Conservation (phyloP, 371 early-diverging fungal genomes). For the Circinella umbellata region DNA sequence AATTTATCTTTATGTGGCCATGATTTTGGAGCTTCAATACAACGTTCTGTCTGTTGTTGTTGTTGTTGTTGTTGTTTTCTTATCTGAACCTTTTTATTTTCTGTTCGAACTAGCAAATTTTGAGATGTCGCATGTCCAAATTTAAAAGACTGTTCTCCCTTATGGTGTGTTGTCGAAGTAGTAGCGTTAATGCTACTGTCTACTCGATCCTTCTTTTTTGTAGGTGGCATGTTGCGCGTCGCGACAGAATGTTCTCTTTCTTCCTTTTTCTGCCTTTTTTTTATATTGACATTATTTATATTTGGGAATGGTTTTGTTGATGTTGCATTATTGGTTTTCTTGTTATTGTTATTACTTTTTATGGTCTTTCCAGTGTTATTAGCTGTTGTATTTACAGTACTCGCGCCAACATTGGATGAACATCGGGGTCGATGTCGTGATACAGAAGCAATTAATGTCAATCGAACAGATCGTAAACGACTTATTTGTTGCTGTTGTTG, state of each 20-base stretch:
- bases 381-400: neutral
- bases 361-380: neutral
- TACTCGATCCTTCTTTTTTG: slow-evolving; percentile 8
- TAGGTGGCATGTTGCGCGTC: neutral
- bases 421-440: slow-evolving; percentile 16
- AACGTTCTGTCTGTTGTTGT: slow-evolving; percentile 4
- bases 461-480: slow-evolving; percentile 19
- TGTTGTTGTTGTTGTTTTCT: neutral
- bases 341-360: neutral
- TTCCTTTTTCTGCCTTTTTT: neutral
- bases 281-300: neutral
- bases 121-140: neutral
- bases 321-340: neutral
- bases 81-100: neutral
- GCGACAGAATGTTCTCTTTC: neutral
- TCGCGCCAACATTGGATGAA: neutral
- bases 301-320: neutral
- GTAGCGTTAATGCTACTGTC: neutral
- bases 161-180: neutral
- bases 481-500: slow-evolving; percentile 12
- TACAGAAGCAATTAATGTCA: slow-evolving; percentile 26
- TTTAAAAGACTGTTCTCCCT: neutral
- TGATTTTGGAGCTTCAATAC: neutral
- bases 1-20: neutral
- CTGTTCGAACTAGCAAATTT: neutral